Percentiles rank a stretch among this genome's conserved stretches.
Conservation (phyloP, 148 eudicot genomes). For the Camellia japonica region DNA sequence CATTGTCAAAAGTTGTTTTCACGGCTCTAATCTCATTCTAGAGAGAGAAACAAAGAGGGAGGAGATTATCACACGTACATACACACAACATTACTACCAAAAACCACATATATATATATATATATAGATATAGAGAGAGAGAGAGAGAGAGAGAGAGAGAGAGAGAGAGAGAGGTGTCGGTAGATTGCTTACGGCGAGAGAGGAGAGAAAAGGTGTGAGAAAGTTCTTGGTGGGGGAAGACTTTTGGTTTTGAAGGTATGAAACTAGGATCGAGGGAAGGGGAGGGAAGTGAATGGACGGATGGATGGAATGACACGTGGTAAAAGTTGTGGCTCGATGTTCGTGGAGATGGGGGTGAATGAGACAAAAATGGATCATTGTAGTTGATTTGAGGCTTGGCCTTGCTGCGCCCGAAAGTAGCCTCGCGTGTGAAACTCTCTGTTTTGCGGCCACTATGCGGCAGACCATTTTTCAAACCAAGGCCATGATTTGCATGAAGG, state of each 20-base stretch:
- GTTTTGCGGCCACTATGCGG: not conserved
- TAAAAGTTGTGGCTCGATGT: not conserved
- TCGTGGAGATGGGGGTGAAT: not conserved
- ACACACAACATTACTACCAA: conserved; percentile 11
- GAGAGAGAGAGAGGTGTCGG: not conserved
- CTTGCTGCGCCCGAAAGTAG: not conserved
- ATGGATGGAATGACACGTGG: not conserved
- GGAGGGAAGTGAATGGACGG: not conserved
- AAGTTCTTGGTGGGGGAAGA: not conserved
- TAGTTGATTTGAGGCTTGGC: not conserved
- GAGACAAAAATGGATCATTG: not conserved
- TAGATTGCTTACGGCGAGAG: not conserved
- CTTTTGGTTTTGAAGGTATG: not conserved
- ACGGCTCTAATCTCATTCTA: not conserved
- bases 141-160: not conserved
- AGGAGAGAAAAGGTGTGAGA: not conserved
- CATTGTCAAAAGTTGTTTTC: conserved; percentile 9
- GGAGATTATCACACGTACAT: not conserved
- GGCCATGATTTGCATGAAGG: too few relatives aligned
- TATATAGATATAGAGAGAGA: not conserved
- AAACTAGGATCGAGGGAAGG: too few relatives aligned
- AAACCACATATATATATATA: not conserved
- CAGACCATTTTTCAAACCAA: not conserved
- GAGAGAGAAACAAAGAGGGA: conserved; percentile 20
- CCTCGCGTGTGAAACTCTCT: not conserved